Percentiles rank a stretch among this genome's conserved stretches.
phyloP scores from a whole-genome alignment of 108 stramenopile species.

The Cylindrotheca fusiformis region DNA sequence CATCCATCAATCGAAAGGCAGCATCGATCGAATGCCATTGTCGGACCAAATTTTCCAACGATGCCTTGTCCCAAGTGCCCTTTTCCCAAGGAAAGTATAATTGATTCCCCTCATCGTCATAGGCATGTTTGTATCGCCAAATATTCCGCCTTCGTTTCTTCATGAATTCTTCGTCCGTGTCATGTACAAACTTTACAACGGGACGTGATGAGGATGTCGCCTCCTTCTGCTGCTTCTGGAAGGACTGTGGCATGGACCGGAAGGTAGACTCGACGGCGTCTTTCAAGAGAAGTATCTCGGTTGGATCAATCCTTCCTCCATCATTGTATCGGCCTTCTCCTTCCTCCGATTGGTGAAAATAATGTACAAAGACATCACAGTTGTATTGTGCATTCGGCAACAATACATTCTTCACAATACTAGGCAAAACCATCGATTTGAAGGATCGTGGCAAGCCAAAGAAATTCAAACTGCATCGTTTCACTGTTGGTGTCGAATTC shows the following conservation, averaged over 20 bases:
- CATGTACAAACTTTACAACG: slow-evolving; percentile 11
- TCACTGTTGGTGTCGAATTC: too few species aligned
- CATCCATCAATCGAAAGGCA: slow-evolving; percentile 14
- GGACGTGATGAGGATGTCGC: neutral
- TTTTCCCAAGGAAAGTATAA: slow-evolving; percentile 17
- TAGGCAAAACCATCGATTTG: slow-evolving; percentile 39
- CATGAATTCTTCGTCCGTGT: slow-evolving; percentile 21
- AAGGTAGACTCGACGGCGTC: slow-evolving; percentile 13
- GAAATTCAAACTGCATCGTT: slow-evolving; percentile 32
- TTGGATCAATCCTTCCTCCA: slow-evolving; percentile 35
- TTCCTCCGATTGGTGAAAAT: slow-evolving; percentile 28
- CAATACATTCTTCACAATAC: slow-evolving; percentile 37
- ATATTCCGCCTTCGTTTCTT: slow-evolving; percentile 7
- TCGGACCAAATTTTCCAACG: slow-evolving; percentile 21
- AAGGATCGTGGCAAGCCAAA: slow-evolving; percentile 50
- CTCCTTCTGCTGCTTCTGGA: neutral
- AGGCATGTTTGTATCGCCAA: slow-evolving; percentile 10
- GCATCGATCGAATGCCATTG: slow-evolving; percentile 29
- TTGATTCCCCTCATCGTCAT: slow-evolving; percentile 1
- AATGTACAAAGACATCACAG: slow-evolving; percentile 48
- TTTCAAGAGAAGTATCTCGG: slow-evolving; percentile 30
- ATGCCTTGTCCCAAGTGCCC: neutral
- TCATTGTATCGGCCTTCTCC: slow-evolving; percentile 18
- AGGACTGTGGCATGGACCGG: neutral
- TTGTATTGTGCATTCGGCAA: slow-evolving; percentile 34